Evolutionary conservation across 148 eudicot species (phyloP).

Genomic region (Nepenthes mirabilis): DNA sequence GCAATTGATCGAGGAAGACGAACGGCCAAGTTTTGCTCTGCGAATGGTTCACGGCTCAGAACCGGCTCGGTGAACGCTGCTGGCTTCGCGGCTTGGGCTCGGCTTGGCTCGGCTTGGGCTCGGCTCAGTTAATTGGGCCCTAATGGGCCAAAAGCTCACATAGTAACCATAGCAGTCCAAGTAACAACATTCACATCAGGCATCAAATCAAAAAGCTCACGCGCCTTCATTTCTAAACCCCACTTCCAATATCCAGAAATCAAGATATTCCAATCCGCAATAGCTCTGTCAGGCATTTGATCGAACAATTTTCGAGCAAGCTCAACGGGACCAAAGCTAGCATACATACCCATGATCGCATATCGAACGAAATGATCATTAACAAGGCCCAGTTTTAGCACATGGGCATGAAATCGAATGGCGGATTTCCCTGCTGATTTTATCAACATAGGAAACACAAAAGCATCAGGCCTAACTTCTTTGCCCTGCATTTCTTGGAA

Average conservation of each 20-base stretch:
- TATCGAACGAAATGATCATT: slow-evolving; percentile 26
- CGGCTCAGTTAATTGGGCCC: too few relatives aligned
- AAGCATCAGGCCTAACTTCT: slow-evolving; percentile 23
- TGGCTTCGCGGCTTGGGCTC: too few relatives aligned
- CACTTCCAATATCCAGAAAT: slow-evolving; percentile 60
- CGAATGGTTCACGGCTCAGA: too few relatives aligned
- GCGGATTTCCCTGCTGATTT: slow-evolving; percentile 40
- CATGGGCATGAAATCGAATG: slow-evolving; percentile 27
- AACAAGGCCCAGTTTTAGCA: slow-evolving; percentile 32
- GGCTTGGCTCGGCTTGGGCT: too few relatives aligned
- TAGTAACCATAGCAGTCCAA: slow-evolving; percentile 66
- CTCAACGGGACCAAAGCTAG: slow-evolving; percentile 32
- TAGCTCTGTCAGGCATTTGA: slow-evolving; percentile 40
- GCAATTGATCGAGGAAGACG: too few relatives aligned
- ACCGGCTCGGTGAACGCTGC: too few relatives aligned
- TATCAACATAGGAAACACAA: slow-evolving; percentile 40
- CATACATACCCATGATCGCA: slow-evolving; percentile 35
- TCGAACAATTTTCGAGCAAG: slow-evolving; percentile 51
- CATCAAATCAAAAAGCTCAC: slow-evolving; percentile 40
- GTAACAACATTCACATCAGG: slow-evolving; percentile 41
- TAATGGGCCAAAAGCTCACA: too few relatives aligned
- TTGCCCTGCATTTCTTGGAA: slow-evolving; percentile 21
- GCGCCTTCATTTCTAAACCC: slow-evolving; percentile 39
- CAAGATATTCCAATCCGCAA: slow-evolving; percentile 55
- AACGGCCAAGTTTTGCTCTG: too few relatives aligned